Evolutionary conservation across 805 yeast genomes (phyloP), one percentile per base, ranked within the genome.

Genomic region (Zygosaccharomyces gambellarensis): DNA sequence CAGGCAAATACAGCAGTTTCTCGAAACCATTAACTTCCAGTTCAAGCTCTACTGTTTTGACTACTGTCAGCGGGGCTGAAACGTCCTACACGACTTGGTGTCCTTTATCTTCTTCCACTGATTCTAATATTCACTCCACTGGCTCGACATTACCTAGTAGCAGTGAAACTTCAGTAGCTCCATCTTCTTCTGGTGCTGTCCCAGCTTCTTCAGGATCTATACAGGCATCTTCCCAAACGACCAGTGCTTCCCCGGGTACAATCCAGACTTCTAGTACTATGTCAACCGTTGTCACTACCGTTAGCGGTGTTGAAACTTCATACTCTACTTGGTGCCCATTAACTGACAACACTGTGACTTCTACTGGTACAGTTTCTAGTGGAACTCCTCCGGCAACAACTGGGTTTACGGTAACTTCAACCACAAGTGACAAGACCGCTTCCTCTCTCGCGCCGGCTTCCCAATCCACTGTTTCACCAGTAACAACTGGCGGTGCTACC

Each of bases 271-370:
- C 45, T 11, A 30, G 45, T 14, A 42, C 19, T 5, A 12, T 42
- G 2, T 42, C 45, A 2, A 29, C 36, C 5, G 36, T 30, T 21
- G 14, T 42, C 9, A 52, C 53, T 3, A 62, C 68, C 0, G 43
- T 58, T 3, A 53, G 63, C 8, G 59, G 64, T 28, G 56, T 58
- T 17, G 53, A 55, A 11, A 63, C 71, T 9, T 49, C 40, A 5
- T 68, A 61, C 50, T 65, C 71, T 27, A 70, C 75, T 10, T 69
- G 69, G 66, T 68, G 73, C 56, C 75, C 76, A 39, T 49, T 66
- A 27, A 48, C 40, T 38, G 47, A 51, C 8, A 27, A 31, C 17
- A 39, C 51, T 2, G 30, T n/a, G 10, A 27, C 48, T 48, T 60
- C 68, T 23, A 49, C 64, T 46, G 49, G 61, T 47, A 49, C 58